A percentile compares a stretch with the other conserved stretches of the same genome.
phyloP scores from a whole-genome alignment of 768 basidiomycete genomes.

The Mycena haematopus region DNA sequence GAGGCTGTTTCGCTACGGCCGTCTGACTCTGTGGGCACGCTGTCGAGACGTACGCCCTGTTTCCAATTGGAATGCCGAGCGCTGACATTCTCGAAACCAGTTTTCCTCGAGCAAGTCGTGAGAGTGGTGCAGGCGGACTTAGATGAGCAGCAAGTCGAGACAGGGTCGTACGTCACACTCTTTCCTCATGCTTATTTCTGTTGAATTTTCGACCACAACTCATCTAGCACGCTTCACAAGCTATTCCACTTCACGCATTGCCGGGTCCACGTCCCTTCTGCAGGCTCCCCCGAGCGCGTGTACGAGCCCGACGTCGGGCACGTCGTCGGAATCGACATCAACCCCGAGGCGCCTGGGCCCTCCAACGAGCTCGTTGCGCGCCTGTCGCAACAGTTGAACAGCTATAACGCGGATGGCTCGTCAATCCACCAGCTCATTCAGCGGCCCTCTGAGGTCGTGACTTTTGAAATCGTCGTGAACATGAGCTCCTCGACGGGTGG shows the following conservation, averaged over 20 bases:
- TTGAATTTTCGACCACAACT: neutral
- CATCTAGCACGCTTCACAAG: neutral
- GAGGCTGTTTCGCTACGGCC: conserved; percentile 45
- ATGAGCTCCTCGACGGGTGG: neutral
- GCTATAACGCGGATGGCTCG: conserved; percentile 35
- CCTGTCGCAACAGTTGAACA: conserved; percentile 50
- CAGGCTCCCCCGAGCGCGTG: conserved; percentile 30
- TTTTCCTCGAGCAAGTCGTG: conserved; percentile 54
- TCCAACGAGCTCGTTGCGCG: conserved; percentile 66
- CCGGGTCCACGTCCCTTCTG: conserved; percentile 33
- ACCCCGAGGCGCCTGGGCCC: conserved; percentile 37
- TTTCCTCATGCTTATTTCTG: neutral
- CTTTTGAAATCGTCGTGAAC: conserved; percentile 51
- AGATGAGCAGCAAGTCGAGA: conserved; percentile 42
- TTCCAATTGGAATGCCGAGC: no score
- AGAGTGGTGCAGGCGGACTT: conserved; percentile 52
- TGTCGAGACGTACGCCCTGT: conserved; percentile 38
- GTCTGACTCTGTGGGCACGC: conserved; percentile 45
- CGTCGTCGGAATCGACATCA: conserved; percentile 59
- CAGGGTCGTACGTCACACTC: conserved; percentile 40
- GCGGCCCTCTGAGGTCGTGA: conserved; percentile 66
- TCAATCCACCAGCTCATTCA: conserved; percentile 64
- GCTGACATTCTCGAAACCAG: conserved; percentile 37
- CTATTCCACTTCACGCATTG: conserved; percentile 31
- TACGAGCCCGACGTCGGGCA: conserved; percentile 43